Base-by-base conservation (phyloP, 2,329 filamentous ascomycete genomes). In the Ascochyta koolunga region DNA sequence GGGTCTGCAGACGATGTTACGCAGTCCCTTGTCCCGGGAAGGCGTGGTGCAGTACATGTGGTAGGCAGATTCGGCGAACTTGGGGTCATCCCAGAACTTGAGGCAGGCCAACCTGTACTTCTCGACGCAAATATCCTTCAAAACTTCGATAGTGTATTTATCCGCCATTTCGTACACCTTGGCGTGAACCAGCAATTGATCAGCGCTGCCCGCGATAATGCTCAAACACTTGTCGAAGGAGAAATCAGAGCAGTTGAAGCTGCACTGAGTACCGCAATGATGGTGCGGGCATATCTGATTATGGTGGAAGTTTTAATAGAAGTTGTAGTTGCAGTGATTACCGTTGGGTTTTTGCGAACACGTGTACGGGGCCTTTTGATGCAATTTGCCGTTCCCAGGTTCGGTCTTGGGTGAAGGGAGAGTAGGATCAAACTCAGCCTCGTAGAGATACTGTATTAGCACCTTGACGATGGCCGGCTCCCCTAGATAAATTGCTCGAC, bases 11-110 rank as follows among this genome's bases (percentile, higher is more conserved):
- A 70, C 62, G 4, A 67, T 59, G 33, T 70, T 61, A 8, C 69
- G 60, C 38, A 74, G 60, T 4, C 62, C 69, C 16, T 63, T 68
- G 50, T 73, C 67, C 1, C 50, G 15, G 2, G 66, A 52, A 1
- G 63, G 61, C 4, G 70, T 72, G 1, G 58, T 58, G 18, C 56
- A 59, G 27, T 66, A 72, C 1, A 36, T 49, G 31, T 56, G 49
- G 25, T 65, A 50, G n/a, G 69, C 68, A 0, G 70, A 61, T 31
- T 61, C 58, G 0, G 62, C 47, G n/a, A 74, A 59, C 15, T 66
- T 61, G 4, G 36, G 7, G 1, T 60, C 49, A 22, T 69, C 56
- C 59, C 63, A 66, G 24, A 32, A 43, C 10, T n/a, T 15, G 22
- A n/a, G 22, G 21, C 50, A 58, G n/a, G 48, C 44, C 1, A 16